Percentiles rank a stretch among this genome's conserved stretches.
Evolutionary conservation across 768 basidiomycete species (phyloP).

Genomic region (Mycena galericulata): DNA sequence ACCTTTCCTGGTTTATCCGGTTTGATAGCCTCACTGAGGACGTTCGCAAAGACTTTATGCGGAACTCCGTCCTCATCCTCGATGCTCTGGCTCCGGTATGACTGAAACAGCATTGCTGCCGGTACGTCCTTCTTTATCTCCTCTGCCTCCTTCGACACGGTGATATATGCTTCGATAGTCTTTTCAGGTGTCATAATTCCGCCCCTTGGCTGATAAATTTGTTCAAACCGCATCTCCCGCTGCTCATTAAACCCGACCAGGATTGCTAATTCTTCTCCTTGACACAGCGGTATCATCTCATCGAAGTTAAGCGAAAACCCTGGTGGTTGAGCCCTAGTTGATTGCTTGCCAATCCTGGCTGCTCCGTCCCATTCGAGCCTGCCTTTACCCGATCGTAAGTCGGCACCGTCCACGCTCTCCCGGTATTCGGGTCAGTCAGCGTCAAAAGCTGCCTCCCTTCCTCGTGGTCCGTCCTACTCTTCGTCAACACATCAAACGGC

Average conservation of each 20-base stretch:
- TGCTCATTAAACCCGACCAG: slow-evolving; percentile 1
- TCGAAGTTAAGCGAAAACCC: slow-evolving; percentile 24
- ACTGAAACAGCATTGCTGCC: background rate
- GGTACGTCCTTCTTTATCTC: background rate
- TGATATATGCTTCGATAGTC: slow-evolving; percentile 19
- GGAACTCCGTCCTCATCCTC: slow-evolving; percentile 2
- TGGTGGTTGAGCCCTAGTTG: too few relatives aligned
- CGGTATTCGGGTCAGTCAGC: slow-evolving; percentile 41
- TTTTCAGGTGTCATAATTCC: slow-evolving; percentile 9
- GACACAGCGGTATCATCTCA: background rate
- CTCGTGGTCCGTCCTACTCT: slow-evolving; percentile 31
- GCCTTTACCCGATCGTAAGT: slow-evolving; percentile 21
- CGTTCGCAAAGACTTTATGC: slow-evolving; percentile 14
- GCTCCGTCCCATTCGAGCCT: too few relatives aligned
- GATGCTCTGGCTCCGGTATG: background rate
- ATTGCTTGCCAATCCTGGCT: too few relatives aligned
- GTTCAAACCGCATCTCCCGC: background rate
- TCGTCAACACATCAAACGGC: slow-evolving; percentile 44
- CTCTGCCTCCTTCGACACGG: background rate
- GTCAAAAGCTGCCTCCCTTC: slow-evolving; percentile 39
- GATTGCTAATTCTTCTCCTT: slow-evolving; percentile 26
- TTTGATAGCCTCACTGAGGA: too few relatives aligned
- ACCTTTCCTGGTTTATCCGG: background rate
- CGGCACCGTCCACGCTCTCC: slow-evolving; percentile 10
- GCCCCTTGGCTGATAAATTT: slow-evolving; percentile 16